Conservation (phyloP, 495 filamentous ascomycete species). For the Podospora pseudoanserina region DNA sequence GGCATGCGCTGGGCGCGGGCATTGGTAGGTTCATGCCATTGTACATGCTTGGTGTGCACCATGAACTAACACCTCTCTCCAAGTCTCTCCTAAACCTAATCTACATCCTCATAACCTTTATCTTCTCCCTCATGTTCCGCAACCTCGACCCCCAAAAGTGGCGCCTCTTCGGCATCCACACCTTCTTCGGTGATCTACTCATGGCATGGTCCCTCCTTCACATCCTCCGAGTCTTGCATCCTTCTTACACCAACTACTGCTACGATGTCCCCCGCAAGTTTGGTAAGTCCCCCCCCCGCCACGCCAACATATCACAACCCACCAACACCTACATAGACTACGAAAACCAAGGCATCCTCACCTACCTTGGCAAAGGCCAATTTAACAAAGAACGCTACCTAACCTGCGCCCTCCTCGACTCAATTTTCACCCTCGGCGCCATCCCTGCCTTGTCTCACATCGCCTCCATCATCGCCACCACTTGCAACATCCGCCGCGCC, state of each 20-base stretch:
- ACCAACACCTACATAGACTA: background rate
- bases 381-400: background rate
- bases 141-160: background rate
- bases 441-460: conserved; percentile 7
- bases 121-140: background rate
- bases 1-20: conserved; percentile 5
- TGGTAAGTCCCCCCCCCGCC: background rate
- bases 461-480: conserved; percentile 46
- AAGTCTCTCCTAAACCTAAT: background rate
- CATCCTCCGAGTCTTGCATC: background rate
- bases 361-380: conserved; percentile 7
- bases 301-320: background rate
- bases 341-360: background rate
- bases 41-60: background rate
- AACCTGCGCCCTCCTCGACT: background rate
- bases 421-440: background rate
- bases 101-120: background rate
- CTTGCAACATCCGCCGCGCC: conserved; percentile 61
- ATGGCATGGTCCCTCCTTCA: background rate
- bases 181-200: background rate
- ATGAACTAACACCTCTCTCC: background rate
- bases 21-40: background rate
- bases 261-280: conserved; percentile 1
- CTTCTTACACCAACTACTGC: conserved; percentile 2
- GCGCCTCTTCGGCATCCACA: conserved; percentile 5